Base-by-base conservation (phyloP, 768 basidiomycete genomes). In the Cubamyces lactineus region DNA sequence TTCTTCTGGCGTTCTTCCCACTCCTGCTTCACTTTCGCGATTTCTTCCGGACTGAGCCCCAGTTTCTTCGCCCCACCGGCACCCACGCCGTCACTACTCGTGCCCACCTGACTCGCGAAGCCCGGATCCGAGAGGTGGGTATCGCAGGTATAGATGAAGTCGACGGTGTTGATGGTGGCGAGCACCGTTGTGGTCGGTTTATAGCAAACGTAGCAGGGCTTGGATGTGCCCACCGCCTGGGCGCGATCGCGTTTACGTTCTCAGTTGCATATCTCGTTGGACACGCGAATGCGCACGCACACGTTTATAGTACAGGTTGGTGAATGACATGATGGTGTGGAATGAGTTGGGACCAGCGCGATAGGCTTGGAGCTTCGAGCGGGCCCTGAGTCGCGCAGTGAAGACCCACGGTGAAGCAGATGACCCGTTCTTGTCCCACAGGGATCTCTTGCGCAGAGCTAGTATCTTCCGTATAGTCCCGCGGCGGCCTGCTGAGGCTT, bases 261-360 rank as follows among this genome's bases (percentile, higher is more conserved):
- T 60, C 57, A 71, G 62, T 46, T 23, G 28, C 52, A 46, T 41
- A 43, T 28, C 30, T 28, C 26, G 5, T 28, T 19, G 26, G 19
- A 28, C 19, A 52, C 34, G 52, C 51, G 41, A 41, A 53, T 24
- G 52, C 50, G 53, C 53, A 62, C 85, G 79, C 74, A 94, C 93
- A 68, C 94, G 85, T 75, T 92, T 92, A 78, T 94, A 95, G 77
- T 96, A 97, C 46, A 93, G 70, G 73, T 97, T 96, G 34, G 81
- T 80, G 77, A 92, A 89, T 45, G 85, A 85, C 89, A 90, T 90
- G 50, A 65, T 34, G 30, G 63, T 57, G 62, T 53, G 54, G 52
- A 26, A 50, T 23, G 42, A 30, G 40, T 49, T 50, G 46, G 57
- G 34, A 59, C 39, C 65, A 65, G 66, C 23, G 62, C 39, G 48